These are phyloP conservation scores for Ilyonectria robusta DNA, from an alignment of 2,329 filamentous ascomycete species.

Conservation along the genomic window DNA sequence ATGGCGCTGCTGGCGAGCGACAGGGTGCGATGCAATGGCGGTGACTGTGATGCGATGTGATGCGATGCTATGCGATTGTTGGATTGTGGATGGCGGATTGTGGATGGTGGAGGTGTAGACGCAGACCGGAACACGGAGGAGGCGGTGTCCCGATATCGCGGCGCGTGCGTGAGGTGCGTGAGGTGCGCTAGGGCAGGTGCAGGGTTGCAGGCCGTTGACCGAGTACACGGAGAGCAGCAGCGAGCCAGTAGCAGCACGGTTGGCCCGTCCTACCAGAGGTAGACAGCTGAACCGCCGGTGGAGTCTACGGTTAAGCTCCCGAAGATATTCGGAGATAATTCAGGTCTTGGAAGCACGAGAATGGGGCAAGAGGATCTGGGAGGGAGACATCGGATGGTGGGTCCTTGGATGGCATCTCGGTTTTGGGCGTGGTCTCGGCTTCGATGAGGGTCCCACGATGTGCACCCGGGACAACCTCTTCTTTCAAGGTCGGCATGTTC, in stretches of 20 bases:
- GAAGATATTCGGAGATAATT: conserved; percentile 9
- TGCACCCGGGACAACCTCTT: not conserved
- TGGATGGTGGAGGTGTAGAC: conserved; percentile 10
- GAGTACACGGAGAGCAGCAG: not conserved
- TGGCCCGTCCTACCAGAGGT: too few species aligned
- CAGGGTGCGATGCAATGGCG: conserved; percentile 1
- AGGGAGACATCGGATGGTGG: not conserved
- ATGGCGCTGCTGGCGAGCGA: conserved; percentile 1
- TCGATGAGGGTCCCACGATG: not conserved
- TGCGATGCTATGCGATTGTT: not conserved
- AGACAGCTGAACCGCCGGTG: not conserved
- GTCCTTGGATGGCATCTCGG: conserved; percentile 4
- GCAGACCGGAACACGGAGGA: not conserved
- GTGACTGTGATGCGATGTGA: conserved; percentile 10
- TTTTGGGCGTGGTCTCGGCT: not conserved
- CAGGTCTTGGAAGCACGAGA: not conserved
- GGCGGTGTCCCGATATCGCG: conserved; percentile 3
- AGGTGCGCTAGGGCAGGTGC: not conserved
- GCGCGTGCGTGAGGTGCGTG: not conserved
- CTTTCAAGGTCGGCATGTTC: not conserved
- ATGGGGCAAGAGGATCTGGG: not conserved
- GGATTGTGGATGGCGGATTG: not conserved
- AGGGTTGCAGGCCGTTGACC: not conserved
- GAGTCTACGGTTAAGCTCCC: conserved; percentile 13
- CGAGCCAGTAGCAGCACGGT: not conserved